Percentiles rank a stretch among this genome's conserved stretches.
Conservation (phyloP, 805 yeast species). For the Phaffomyces antillensis region DNA sequence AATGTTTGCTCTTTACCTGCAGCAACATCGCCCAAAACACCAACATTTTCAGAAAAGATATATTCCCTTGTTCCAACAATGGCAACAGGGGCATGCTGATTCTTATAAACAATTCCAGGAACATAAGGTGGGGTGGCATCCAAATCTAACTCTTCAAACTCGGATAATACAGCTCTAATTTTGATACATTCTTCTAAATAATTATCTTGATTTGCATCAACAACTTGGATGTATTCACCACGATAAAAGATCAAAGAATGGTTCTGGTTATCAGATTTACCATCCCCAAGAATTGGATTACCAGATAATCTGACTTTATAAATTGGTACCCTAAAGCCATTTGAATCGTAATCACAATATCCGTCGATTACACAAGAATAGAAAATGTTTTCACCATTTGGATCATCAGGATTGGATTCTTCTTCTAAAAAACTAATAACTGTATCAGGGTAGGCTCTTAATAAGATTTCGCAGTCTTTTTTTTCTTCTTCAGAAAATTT, state of each 20-base stretch:
- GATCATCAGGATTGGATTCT: slow-evolving; percentile 24
- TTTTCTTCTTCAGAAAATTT: slow-evolving; percentile 58
- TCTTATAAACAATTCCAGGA: slow-evolving; percentile 46
- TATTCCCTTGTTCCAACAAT: slow-evolving; percentile 94
- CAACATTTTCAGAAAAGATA: slow-evolving; percentile 87
- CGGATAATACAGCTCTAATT: slow-evolving; percentile 80
- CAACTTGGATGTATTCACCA: slow-evolving; percentile 91
- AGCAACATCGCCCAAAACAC: slow-evolving; percentile 91
- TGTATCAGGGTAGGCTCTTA: slow-evolving; percentile 67
- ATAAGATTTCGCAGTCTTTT: slow-evolving; percentile 58
- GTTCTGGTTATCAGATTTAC: slow-evolving; percentile 93
- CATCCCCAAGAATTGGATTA: slow-evolving; percentile 93
- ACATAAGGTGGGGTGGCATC: slow-evolving; percentile 46
- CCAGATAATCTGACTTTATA: slow-evolving; percentile 77
- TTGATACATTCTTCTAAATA: slow-evolving; percentile 91
- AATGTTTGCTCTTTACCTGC: slow-evolving; percentile 97
- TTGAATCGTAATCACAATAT: slow-evolving; percentile 43
- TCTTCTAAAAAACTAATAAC: slow-evolving; percentile 49
- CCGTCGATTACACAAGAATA: slow-evolving; percentile 71
- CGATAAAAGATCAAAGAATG: slow-evolving; percentile 79
- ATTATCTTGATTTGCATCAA: slow-evolving; percentile 96
- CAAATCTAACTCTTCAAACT: slow-evolving; percentile 73
- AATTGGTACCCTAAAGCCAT: slow-evolving; percentile 52
- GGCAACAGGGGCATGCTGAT: slow-evolving; percentile 58
- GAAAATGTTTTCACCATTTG: slow-evolving; percentile 24